Evolutionary conservation across 768 basidiomycete genomes (phyloP), one percentile per base, ranked within the genome.

Genomic region (Calocybe indica): DNA sequence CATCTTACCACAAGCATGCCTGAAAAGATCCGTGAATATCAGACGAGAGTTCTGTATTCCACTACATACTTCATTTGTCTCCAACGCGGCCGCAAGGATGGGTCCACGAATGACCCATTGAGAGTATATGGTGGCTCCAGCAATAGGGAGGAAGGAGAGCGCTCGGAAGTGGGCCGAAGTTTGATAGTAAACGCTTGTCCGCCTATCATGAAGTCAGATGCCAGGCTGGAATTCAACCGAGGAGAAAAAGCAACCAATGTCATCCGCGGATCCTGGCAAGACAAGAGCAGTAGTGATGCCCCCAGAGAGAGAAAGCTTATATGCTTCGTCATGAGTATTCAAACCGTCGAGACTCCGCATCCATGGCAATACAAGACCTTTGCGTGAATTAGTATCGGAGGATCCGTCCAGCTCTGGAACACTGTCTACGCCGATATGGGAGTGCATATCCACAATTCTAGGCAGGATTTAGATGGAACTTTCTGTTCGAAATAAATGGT

Each of bases 181-280:
- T 92, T 92, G 58, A 91, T 86, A 3, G 80, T 68, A 58, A 87
- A 89, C 0, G 85, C 84, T 56, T 88, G 87, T 13, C 88, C 88
- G 38, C 85, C 86, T 83, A 13, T 11, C 35, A 34, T 12, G 30
- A 47, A 14, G 29, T 31, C 8, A 42, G n/a, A 38, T 2, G 7
- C 22, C 37, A 12, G 32, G 30, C 12, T 5, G 38, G 3, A 32
- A 37, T 45, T 36, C 0, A 28, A 48, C 46, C 37, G 28, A 38
- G 34, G 33, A 1, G 31, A 11, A 22, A 22, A 12, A 48, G 53
- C 5, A 42, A 80, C 81, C 82, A 9, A 85, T 85, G 29, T 78
- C 79, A 49, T 78, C 65, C 1, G 73, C 77, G 42, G 76, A 80
- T 0, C 88, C 88, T 1, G 88, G 88, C 0, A 92, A 72, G n/a